Percentiles rank a stretch among this genome's conserved stretches.
Evolutionary conservation across 2,329 filamentous ascomycete species (phyloP).

Genomic region (Cytospora piceicola): DNA sequence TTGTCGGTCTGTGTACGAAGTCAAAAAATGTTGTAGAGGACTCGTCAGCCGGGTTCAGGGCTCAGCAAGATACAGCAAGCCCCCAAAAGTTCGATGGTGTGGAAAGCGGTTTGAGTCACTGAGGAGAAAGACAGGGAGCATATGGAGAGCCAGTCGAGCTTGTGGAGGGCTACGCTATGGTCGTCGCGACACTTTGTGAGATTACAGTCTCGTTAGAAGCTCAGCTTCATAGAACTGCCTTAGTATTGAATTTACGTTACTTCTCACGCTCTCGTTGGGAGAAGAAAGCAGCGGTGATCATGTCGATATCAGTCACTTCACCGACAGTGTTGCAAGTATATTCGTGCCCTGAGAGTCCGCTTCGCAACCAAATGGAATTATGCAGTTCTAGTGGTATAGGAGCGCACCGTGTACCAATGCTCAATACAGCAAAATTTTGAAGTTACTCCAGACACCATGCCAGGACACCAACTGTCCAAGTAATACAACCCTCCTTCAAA

Average conservation of each 20-base stretch:
- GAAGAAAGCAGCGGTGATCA: neutral
- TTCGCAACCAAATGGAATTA: neutral
- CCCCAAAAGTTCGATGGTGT: neutral
- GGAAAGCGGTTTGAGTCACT: neutral
- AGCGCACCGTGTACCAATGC: neutral
- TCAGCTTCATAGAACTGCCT: neutral
- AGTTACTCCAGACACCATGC: slow-evolving; percentile 26
- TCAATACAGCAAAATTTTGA: neutral
- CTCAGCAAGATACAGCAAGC: neutral
- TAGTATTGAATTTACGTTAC: neutral
- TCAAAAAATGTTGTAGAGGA: neutral
- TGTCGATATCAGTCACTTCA: neutral
- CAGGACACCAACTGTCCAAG: slow-evolving; percentile 16
- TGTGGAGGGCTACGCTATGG: neutral
- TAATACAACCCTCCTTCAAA: neutral
- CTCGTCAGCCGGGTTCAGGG: neutral
- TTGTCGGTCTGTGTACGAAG: neutral
- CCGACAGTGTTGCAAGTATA: neutral
- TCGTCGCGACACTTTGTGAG: neutral
- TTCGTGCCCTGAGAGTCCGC: neutral
- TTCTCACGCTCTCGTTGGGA: neutral
- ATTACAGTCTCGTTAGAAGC: too few species aligned
- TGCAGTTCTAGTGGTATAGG: slow-evolving; percentile 10
- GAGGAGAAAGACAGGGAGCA: neutral
- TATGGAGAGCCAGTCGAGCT: neutral